These are phyloP conservation scores for Chlorophyllum brunneum DNA, from an alignment of 768 basidiomycete genomes.

Conservation along the genomic window DNA sequence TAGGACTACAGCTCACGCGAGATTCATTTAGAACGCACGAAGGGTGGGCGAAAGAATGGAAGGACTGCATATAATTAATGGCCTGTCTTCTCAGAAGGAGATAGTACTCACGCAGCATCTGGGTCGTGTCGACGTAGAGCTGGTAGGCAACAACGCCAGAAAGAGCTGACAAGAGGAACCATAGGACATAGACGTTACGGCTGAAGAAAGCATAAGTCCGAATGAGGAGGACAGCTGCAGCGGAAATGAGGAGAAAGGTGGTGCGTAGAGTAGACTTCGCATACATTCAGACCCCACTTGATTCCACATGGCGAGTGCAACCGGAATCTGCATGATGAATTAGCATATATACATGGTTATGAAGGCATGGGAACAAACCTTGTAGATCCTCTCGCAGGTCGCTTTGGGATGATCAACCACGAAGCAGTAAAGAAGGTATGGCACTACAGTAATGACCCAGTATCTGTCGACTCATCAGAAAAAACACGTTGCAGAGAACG, in stretches of 20 bases:
- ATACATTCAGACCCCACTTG: conserved; percentile 79
- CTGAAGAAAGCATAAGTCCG: conserved; percentile 87
- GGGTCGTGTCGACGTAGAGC: conserved; percentile 72
- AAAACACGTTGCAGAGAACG: conserved; percentile 13
- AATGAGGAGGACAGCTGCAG: conserved; percentile 70
- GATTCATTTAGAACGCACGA: conserved; percentile 33
- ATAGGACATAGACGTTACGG: conserved; percentile 64
- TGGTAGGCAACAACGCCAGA: conserved; percentile 78
- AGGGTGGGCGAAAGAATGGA: conserved; percentile 60
- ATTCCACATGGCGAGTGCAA: conserved; percentile 83
- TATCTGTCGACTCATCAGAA: conserved; percentile 43
- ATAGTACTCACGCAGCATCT: conserved; percentile 63
- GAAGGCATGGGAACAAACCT: conserved; percentile 33
- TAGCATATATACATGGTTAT: conserved; percentile 8
- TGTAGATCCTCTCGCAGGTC: conserved; percentile 68
- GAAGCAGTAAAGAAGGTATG: conserved; percentile 75
- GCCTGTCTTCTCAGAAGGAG: background rate
- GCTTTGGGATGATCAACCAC: conserved; percentile 62
- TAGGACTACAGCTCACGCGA: background rate
- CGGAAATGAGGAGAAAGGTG: conserved; percentile 16
- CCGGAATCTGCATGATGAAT: conserved; percentile 54
- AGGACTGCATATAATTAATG: conserved; percentile 40
- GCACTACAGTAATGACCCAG: conserved; percentile 79
- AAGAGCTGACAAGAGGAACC: conserved; percentile 60
- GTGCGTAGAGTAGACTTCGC: conserved; percentile 19